Conservation (phyloP, 164 flowering plant genomes). For the Umbellularia californica region DNA sequence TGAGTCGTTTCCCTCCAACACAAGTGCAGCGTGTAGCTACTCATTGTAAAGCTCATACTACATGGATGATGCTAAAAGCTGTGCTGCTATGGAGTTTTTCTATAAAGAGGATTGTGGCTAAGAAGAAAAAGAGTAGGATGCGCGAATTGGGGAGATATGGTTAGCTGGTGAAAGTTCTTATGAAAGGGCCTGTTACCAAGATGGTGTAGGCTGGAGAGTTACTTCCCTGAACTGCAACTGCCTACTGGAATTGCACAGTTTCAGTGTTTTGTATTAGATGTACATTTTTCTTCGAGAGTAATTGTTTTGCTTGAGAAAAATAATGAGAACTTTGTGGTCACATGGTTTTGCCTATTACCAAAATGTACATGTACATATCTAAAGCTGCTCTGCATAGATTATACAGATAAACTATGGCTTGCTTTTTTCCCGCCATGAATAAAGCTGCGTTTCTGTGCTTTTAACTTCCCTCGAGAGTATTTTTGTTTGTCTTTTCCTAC, state of each 20-base stretch:
- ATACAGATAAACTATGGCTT: not conserved
- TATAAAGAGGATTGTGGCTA: constrained; percentile 14
- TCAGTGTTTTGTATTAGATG: not conserved
- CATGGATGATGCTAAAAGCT: constrained; percentile 48
- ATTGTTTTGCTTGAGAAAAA: not conserved
- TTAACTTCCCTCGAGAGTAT: not conserved
- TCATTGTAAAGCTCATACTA: constrained; percentile 21
- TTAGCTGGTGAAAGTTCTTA: not conserved
- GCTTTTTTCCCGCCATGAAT: not conserved
- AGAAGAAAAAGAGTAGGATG: constrained; percentile 15
- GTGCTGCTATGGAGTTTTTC: constrained; percentile 39
- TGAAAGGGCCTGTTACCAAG: not conserved
- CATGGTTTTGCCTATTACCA: not conserved
- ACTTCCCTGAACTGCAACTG: not conserved
- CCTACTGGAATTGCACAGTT: not conserved
- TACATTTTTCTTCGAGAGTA: not conserved
- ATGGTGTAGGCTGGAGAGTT: not conserved
- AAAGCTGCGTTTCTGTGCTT: not conserved
- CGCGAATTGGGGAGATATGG: not conserved
- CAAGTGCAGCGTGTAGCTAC: constrained; percentile 24
- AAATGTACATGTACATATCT: not conserved
- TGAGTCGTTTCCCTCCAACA: constrained; percentile 40
- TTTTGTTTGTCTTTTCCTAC: too few relatives aligned
- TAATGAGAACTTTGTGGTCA: not conserved
- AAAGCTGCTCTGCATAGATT: not conserved